Conservation (phyloP, 106 monocot species). For the Triglochin maritima region DNA sequence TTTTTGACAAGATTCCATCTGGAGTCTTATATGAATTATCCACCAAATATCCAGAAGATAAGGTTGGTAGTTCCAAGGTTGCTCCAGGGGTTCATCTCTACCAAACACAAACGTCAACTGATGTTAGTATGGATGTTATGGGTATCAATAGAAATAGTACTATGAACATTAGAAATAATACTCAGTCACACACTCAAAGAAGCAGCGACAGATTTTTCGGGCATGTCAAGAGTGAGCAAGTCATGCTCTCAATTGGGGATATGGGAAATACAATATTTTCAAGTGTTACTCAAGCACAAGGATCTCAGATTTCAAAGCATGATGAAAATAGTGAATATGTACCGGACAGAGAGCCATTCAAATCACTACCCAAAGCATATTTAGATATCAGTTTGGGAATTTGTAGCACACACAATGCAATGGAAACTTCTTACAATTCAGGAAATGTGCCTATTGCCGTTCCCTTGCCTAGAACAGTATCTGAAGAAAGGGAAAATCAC, state of each 20-base stretch:
- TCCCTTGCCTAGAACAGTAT: constrained; percentile 15
- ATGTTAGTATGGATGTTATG: no score
- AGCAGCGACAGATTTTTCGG: constrained; percentile 22
- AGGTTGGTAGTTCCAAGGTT: no score
- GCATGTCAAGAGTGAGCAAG: constrained; percentile 32
- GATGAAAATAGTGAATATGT: constrained; percentile 25
- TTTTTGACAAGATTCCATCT: no score
- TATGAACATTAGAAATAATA: no score
- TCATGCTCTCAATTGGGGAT: constrained; percentile 21
- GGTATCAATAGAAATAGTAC: no score
- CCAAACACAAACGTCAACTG: no score
- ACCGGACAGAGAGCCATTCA: constrained; percentile 19
- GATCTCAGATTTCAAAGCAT: constrained; percentile 9
- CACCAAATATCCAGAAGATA: no score
- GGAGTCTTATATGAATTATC: no score
- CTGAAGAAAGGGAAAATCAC: constrained; percentile 39
- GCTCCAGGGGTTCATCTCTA: no score
- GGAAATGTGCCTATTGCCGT: constrained; percentile 16
- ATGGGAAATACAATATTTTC: constrained; percentile 22
- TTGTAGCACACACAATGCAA: constrained; percentile 25
- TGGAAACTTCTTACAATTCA: constrained; percentile 19
- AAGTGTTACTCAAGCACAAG: constrained; percentile 20
- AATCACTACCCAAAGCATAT: constrained; percentile 26
- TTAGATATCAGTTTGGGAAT: constrained; percentile 51
- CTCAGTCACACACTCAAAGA: not conserved